A percentile compares a stretch with the other conserved stretches of the same genome.
These are phyloP conservation scores for Circinella minor DNA, from an alignment of 371 early-diverging fungal species.

Conservation along the genomic window DNA sequence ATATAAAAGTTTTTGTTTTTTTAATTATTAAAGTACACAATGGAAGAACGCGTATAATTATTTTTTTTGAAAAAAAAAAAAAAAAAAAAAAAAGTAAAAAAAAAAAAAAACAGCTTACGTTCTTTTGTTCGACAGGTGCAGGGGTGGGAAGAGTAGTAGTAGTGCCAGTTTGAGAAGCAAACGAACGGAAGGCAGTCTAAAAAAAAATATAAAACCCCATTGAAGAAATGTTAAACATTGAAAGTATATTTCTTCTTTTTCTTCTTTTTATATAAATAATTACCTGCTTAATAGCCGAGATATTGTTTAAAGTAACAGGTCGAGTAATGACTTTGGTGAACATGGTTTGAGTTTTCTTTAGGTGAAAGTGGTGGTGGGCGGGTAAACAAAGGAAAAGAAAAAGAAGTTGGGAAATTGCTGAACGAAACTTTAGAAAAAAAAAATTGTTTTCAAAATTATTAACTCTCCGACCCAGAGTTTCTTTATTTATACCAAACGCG, in stretches of 20 bases:
- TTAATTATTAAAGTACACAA: too few species aligned
- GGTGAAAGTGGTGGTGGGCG: background rate
- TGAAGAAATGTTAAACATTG: too few species aligned
- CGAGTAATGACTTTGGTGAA: constrained; percentile 15
- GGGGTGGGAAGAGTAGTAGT: constrained; percentile 44
- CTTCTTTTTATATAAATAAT: too few species aligned
- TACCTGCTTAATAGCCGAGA: constrained; percentile 20
- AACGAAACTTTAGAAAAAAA: background rate
- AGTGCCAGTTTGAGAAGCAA: constrained; percentile 43
- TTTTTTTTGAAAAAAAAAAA: background rate
- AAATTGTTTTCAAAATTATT: too few species aligned
- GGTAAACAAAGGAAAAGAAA: constrained; percentile 1
- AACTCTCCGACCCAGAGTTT: too few species aligned
- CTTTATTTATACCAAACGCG: too few species aligned
- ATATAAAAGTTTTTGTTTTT: too few species aligned
- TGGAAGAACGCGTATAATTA: background rate
- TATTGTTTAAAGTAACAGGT: constrained; percentile 12
- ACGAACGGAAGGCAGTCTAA: constrained; percentile 36
- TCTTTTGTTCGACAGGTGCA: constrained; percentile 52
- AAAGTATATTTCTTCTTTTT: too few species aligned
- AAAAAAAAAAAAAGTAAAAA: background rate
- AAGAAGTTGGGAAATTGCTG: background rate
- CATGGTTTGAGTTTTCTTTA: background rate
- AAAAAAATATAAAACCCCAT: too few species aligned
- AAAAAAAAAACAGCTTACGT: constrained; percentile 30